Base-by-base conservation (phyloP, 1,284 basidiomycete species). In the Anthracocystis setariae region DNA sequence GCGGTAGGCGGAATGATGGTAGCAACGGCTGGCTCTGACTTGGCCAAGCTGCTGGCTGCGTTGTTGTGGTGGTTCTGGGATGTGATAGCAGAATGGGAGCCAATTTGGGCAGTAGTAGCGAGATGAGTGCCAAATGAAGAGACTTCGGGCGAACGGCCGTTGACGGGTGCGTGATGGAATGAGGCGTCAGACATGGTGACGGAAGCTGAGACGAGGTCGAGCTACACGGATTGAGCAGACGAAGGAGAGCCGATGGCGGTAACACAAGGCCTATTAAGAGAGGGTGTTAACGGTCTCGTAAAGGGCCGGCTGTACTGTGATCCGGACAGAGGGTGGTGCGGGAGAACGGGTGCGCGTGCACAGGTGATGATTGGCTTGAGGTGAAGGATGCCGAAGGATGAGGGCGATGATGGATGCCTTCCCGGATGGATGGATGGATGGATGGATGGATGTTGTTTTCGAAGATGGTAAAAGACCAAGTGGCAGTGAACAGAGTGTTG, bases 1-100 rank as follows among this genome's bases (percentile, higher is more conserved):
- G 60, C 70, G 17, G 65, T 68, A 37, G 65, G 60, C 12, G 65
- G 62, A 3, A 66, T 46, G 35, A 68, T 38, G 46, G 68, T 43
- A 25, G 63, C 46, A 32, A 46, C 42, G 49, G 40, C 18, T 35
- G 59, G 13, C n/a, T 64, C 61, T 17, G 45, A 50, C 37, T 58
- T 58, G 39, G 38, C 48, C 33, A 51, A 47, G 53, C 24, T 51
- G 23, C 23, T 21, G 32, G 27, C 27, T 8, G 39, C 42, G 18
- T 54, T 45, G 27, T 64, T 40, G 18, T 43, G 25, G 23, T n/a
- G 20, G 46, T 73, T 46, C 13, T 37, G 7, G 35, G 50, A 54
- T 8, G 51, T 13, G 35, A 17, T 9, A 7, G 29, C 29, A 29
- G 12, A 5, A 12, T 29, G 29, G 5, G 29, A 7, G 29, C 29